Base-by-base conservation (phyloP, 306 rosid species). In the Cucurbita ficifolia region DNA sequence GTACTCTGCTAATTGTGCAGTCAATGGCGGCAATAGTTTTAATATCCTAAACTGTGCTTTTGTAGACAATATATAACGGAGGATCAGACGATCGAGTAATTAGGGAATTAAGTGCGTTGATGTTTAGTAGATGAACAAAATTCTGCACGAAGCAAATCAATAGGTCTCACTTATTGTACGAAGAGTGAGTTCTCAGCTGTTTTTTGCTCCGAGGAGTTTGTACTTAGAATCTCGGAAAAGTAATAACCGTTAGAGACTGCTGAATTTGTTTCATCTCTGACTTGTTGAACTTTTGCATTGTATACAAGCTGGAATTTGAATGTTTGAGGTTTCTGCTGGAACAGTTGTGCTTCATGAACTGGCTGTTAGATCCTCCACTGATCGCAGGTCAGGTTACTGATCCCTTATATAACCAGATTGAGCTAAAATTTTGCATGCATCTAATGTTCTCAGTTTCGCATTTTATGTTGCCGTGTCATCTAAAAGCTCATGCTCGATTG, bases 11-110 rank as follows among this genome's bases (percentile, higher is more conserved):
- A 43, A 10, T 43, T 18, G 17, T 9, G 18, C 29, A 36, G 49
- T n/a, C 45, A 36, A 16, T n/a, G 22, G 1, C 22, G 4, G 69
- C 22, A 9, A 0, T 63, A n/a, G 33, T 18, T 63, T n/a, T 18
- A 17, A 63, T 63, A 40, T 63, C 10, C 17, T 18, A n/a, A 76
- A 39, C 74, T 18, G 3, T 68, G 77, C 42, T 53, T 39, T 56
- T 24, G 76, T 50, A 88, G 96, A 90, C 90, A 19, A 92, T 87
- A 61, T 90, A 88, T 70, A 38, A 81, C 89, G 84, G 48, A 38
- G 85, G 89, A 93, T 88, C 92, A 88, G 86, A 84, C 90, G 2
- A 90, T 93, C 11, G 97, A 93, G 81, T 87, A 93, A 76, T 90
- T 78, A 62, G 96, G 96, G 11, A 86, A 86, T 88, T 55, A 93